Evolutionary conservation across 495 filamentous ascomycete genomes (phyloP).

Genomic region (Xylona heveae): DNA sequence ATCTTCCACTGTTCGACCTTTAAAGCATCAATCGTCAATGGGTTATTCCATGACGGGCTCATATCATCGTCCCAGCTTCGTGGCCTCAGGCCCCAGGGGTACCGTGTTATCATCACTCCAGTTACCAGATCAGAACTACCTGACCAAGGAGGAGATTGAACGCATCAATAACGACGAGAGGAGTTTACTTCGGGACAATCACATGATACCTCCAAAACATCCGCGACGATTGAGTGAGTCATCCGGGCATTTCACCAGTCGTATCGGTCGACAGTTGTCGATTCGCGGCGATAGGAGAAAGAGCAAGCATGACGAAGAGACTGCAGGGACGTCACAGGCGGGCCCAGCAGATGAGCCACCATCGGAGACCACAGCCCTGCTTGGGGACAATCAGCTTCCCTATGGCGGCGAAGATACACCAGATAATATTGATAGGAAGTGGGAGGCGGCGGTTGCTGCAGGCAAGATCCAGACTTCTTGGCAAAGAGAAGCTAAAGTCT

Average conservation of each 20-base stretch:
- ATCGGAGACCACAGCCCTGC: conserved; percentile 29
- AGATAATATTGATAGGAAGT: conserved; percentile 28
- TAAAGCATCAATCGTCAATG: conserved; percentile 7
- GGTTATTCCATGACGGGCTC: conserved; percentile 41
- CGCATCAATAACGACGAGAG: conserved; percentile 47
- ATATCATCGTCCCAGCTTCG: conserved; percentile 43
- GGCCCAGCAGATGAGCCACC: too few species aligned
- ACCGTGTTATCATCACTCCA: conserved; percentile 18
- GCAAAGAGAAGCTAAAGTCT: conserved; percentile 29
- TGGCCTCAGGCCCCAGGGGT: conserved; percentile 35
- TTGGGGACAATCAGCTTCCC: conserved; percentile 14
- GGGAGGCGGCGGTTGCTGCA: conserved; percentile 56
- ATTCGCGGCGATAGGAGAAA: conserved; percentile 11
- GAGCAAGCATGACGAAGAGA: conserved; percentile 9
- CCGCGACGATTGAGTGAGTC: too few species aligned
- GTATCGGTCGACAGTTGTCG: conserved; percentile 6
- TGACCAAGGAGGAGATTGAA: conserved; percentile 39
- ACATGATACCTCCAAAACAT: conserved; percentile 46
- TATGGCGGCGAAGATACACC: conserved; percentile 17
- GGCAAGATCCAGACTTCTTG: conserved; percentile 66
- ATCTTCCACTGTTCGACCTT: conserved; percentile 23
- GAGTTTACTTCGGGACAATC: conserved; percentile 55
- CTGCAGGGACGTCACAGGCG: not conserved
- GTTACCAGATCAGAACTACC: conserved; percentile 23
- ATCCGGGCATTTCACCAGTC: too few species aligned